Percentiles rank a stretch among this genome's conserved stretches.
Conservation (phyloP, 129 eudicot genomes). For the Tagetes patula region DNA sequence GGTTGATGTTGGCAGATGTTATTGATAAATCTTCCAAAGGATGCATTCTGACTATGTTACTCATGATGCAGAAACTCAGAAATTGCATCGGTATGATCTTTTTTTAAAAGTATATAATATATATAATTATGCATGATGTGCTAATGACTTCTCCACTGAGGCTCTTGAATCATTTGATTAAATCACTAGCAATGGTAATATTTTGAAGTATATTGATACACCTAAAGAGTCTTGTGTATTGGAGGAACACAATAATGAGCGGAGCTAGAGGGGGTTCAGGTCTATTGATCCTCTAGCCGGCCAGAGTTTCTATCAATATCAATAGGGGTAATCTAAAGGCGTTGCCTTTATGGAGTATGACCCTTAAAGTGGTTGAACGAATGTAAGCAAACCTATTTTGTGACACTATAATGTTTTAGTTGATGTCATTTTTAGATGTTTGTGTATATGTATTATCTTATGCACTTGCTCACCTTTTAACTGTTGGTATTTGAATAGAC, state of each 20-base stretch:
- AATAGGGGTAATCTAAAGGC: neutral
- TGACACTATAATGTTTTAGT: neutral
- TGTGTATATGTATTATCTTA: neutral
- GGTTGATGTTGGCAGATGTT: slow-evolving; percentile 47
- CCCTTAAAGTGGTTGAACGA: neutral
- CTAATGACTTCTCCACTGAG: slow-evolving; percentile 10
- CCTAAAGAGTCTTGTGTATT: neutral
- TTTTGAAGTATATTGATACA: slow-evolving; percentile 1
- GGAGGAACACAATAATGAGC: neutral
- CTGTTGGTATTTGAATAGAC: neutral
- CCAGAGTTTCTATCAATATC: neutral
- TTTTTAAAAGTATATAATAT: neutral
- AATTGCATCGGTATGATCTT: slow-evolving; percentile 69
- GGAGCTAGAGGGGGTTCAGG: neutral
- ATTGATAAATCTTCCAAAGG: slow-evolving; percentile 55
- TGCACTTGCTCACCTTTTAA: neutral
- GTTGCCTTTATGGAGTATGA: neutral
- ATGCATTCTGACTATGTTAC: slow-evolving; percentile 47
- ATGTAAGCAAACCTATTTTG: neutral
- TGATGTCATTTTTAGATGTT: neutral
- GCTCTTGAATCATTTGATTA: slow-evolving; percentile 96
- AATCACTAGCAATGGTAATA: slow-evolving; percentile 73
- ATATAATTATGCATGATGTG: neutral
- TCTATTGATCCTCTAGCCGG: neutral
- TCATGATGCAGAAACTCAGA: slow-evolving; percentile 54